Percentiles rank a stretch among this genome's conserved stretches.
phyloP scores from a whole-genome alignment of 2,329 filamentous ascomycete genomes.

The Sporothrix pallida region DNA sequence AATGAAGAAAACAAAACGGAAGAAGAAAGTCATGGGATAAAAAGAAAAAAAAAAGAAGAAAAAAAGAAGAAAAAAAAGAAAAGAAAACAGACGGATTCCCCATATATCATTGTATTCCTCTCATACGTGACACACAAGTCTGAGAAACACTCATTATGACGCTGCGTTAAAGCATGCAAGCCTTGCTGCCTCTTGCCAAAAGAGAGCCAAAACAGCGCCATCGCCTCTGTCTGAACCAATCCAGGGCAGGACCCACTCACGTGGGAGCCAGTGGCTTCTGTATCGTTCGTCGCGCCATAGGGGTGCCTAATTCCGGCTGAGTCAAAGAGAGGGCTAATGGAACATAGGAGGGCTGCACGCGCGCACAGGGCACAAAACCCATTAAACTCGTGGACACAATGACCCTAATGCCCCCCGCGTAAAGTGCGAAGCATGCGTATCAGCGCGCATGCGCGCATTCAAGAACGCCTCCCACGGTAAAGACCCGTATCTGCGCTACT shows the following conservation, averaged over 20 bases:
- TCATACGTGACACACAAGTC: background rate
- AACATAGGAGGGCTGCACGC: slow-evolving; percentile 1
- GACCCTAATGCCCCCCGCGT: slow-evolving; percentile 16
- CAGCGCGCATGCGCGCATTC: background rate
- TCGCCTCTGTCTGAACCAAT: slow-evolving; percentile 13
- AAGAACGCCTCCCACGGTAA: background rate
- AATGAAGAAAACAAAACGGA: background rate
- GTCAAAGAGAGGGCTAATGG: background rate
- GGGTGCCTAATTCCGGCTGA: slow-evolving; percentile 29
- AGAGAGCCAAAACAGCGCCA: background rate
- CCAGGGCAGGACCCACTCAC: slow-evolving; percentile 17
- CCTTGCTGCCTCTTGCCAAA: background rate
- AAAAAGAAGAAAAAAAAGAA: background rate
- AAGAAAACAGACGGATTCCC: background rate
- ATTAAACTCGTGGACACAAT: background rate
- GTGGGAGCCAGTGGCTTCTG: background rate
- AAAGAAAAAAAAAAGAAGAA: background rate
- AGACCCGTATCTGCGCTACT: slow-evolving; percentile 15
- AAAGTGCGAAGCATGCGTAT: background rate
- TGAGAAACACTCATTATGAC: slow-evolving; percentile 9
- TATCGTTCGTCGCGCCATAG: slow-evolving; percentile 1
- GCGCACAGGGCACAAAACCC: slow-evolving; percentile 21
- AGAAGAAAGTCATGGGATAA: background rate
- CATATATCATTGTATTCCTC: background rate
- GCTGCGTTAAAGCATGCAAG: background rate